A percentile compares a stretch with the other conserved stretches of the same genome.
Evolutionary conservation across 2,329 filamentous ascomycete species (phyloP).

Genomic region (Juglanconis juglandina): DNA sequence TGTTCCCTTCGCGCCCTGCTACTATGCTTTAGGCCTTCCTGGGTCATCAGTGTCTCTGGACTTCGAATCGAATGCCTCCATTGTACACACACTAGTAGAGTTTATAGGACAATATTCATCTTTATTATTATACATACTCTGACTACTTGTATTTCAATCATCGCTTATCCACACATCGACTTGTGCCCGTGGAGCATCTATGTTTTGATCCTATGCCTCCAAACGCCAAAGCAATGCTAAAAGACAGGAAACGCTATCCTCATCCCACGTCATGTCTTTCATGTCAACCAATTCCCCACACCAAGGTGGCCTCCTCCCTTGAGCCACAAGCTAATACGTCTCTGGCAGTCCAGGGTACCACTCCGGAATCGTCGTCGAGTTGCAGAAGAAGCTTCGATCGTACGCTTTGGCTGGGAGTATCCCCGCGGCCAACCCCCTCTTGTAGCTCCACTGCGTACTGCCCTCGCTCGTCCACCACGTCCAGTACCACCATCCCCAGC

Average conservation of each 20-base stretch:
- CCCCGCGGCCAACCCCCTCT: constrained; percentile 71
- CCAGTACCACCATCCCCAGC: constrained; percentile 99
- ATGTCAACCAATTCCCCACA: background rate
- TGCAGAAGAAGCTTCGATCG: constrained; percentile 67
- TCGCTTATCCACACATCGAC: background rate
- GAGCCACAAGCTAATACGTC: constrained; percentile 37
- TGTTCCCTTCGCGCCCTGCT: background rate
- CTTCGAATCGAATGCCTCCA: too few relatives aligned
- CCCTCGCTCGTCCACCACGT: constrained; percentile 52
- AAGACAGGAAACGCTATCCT: background rate
- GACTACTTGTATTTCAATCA: too few relatives aligned
- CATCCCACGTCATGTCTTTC: background rate
- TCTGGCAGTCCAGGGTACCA: constrained; percentile 51
- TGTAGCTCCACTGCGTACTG: constrained; percentile 88
- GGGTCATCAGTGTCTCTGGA: too few relatives aligned
- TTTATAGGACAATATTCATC: background rate
- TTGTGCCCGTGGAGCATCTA: background rate
- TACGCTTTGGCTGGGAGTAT: constrained; percentile 77
- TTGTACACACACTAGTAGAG: too few relatives aligned
- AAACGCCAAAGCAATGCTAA: background rate
- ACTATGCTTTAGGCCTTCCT: too few relatives aligned
- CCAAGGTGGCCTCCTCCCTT: background rate
- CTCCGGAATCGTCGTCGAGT: constrained; percentile 44
- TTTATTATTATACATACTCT: background rate
- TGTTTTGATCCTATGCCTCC: background rate